A percentile compares a stretch with the other conserved stretches of the same genome.
Conservation (phyloP, 2,329 filamentous ascomycete genomes). For the Colletotrichum spinosum region DNA sequence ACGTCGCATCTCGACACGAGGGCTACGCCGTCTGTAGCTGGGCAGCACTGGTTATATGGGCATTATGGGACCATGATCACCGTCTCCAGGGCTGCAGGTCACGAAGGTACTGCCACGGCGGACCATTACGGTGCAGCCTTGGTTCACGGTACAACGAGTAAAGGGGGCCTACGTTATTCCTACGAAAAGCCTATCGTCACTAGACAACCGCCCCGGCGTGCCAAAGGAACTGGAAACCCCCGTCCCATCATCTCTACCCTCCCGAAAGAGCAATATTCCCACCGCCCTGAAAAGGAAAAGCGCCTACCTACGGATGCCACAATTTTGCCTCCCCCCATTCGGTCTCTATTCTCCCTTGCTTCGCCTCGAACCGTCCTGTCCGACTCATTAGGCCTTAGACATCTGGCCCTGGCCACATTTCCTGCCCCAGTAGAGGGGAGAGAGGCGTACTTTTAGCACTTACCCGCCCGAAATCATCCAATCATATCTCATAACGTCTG, state of each 20-base stretch:
- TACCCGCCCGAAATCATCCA: slow-evolving; percentile 55
- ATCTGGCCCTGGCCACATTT: slow-evolving; percentile 42
- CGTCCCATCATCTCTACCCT: slow-evolving; percentile 31
- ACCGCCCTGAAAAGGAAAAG: slow-evolving; percentile 48
- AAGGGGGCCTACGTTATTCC: slow-evolving; percentile 21
- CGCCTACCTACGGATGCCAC: slow-evolving; percentile 36
- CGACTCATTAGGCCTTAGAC: slow-evolving; percentile 6
- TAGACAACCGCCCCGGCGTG: slow-evolving; percentile 26
- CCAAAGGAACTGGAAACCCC: slow-evolving; percentile 4
- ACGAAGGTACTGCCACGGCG: slow-evolving; percentile 20
- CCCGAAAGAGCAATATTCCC: slow-evolving; percentile 47
- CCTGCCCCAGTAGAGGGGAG: slow-evolving; percentile 40
- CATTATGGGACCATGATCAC: slow-evolving; percentile 8
- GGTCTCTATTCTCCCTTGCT: neutral
- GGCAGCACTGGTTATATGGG: too few relatives aligned
- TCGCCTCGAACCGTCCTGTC: slow-evolving; percentile 9
- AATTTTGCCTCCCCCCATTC: neutral
- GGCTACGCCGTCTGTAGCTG: too few relatives aligned
- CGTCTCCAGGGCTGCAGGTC: neutral
- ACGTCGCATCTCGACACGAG: too few relatives aligned
- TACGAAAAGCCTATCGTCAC: slow-evolving; percentile 21
- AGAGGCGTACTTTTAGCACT: slow-evolving; percentile 58
- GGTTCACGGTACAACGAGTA: neutral
- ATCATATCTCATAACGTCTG: slow-evolving; percentile 64
- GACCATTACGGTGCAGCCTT: slow-evolving; percentile 16